Evolutionary conservation across 2,329 filamentous ascomycete genomes (phyloP).

Genomic region (Magnaporthiopsis rhizophila): DNA sequence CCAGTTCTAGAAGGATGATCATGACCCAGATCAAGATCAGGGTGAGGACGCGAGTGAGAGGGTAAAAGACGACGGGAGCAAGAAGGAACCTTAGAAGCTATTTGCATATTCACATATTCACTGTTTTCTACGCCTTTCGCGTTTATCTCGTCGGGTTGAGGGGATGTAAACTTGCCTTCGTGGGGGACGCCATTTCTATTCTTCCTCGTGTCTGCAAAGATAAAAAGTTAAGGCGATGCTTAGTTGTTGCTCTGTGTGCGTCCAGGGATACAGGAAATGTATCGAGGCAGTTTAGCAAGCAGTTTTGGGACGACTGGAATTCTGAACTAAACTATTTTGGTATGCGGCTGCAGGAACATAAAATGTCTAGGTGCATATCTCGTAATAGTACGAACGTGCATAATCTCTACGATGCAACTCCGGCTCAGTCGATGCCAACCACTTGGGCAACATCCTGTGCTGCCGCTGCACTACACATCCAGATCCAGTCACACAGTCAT

Average conservation of each 20-base stretch:
- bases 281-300: background rate
- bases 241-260: background rate
- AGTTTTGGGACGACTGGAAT: background rate
- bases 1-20: slow-evolving; percentile 41
- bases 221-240: background rate
- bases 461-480: no score
- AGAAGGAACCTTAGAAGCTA: background rate
- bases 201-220: background rate
- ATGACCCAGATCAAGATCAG: background rate
- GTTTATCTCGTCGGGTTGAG: background rate
- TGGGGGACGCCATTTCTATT: background rate
- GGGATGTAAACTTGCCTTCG: background rate
- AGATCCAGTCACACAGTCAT: background rate
- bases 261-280: background rate
- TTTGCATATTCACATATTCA: background rate
- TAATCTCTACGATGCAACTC: no score
- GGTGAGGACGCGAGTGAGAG: background rate
- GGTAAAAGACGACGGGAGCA: background rate
- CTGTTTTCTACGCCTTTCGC: background rate
- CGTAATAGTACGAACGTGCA: no score
- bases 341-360: background rate
- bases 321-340: background rate
- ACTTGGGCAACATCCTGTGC: no score
- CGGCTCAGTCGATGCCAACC: no score
- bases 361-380: no score